Evolutionary conservation across 2,329 filamentous ascomycete species (phyloP).

Genomic region (Acrocalymma vagum): DNA sequence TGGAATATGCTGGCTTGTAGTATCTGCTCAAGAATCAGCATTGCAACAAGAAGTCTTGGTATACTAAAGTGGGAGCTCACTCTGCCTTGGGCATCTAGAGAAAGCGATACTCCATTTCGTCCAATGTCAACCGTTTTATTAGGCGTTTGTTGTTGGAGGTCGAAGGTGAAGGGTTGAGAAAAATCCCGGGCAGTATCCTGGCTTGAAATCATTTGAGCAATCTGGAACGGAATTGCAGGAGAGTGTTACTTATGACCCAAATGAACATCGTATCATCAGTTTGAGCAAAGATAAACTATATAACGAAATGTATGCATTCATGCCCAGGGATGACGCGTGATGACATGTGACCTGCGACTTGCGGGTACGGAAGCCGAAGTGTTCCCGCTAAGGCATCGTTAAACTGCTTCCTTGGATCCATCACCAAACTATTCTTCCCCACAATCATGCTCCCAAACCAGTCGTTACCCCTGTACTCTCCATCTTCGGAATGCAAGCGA

Average conservation of each 20-base stretch:
- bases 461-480: no score
- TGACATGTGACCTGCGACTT: no score
- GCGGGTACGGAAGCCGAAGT: no score
- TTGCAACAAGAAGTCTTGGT: background rate
- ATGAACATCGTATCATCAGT: no score
- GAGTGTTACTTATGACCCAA: no score
- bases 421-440: slow-evolving; percentile 16
- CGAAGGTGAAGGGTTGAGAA: slow-evolving; percentile 11
- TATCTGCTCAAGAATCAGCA: slow-evolving; percentile 9
- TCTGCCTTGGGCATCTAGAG: slow-evolving; percentile 14
- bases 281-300: no score
- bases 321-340: no score
- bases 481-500: slow-evolving; percentile 5
- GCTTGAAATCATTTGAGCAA: background rate
- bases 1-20: slow-evolving; percentile 20
- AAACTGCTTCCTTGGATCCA: no score
- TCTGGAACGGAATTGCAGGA: background rate
- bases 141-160: slow-evolving; percentile 7
- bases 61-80: slow-evolving; percentile 1
- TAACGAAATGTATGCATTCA: no score
- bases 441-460: no score
- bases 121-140: slow-evolving; percentile 20
- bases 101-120: slow-evolving; percentile 10
- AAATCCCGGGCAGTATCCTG: slow-evolving; percentile 3
- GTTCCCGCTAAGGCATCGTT: no score